A percentile compares a stretch with the other conserved stretches of the same genome.
Conservation (phyloP, 2,329 filamentous ascomycete species). For the Colletotrichum filicis region DNA sequence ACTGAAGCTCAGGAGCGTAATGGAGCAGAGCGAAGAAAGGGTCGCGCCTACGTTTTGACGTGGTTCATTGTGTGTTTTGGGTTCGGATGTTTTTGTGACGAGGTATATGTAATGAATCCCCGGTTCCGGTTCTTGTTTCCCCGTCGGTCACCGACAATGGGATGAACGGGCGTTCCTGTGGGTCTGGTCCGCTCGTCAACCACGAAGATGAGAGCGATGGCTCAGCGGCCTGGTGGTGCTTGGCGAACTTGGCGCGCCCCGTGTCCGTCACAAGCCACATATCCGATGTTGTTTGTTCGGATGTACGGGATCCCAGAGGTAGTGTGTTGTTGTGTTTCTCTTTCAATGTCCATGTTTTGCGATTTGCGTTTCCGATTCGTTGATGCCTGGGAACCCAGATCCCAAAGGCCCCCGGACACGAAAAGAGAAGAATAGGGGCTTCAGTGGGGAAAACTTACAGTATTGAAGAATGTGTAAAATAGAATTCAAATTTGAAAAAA, state of each 20-base stretch:
- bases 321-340: neutral
- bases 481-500: neutral
- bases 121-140: neutral
- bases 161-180: conserved; percentile 5
- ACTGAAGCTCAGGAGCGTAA: conserved; percentile 36
- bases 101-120: neutral
- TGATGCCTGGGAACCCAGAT: neutral
- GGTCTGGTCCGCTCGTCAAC: neutral
- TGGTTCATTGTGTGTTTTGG: neutral
- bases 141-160: conserved; percentile 21
- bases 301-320: neutral
- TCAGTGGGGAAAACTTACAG: neutral
- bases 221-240: neutral
- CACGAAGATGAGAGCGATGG: neutral
- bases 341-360: neutral
- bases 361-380: neutral
- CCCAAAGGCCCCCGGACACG: neutral
- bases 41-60: conserved; percentile 30
- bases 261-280: neutral
- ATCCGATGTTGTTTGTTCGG: neutral
- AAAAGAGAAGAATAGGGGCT: neutral
- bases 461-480: neutral
- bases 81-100: neutral
- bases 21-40: conserved; percentile 32
- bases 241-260: neutral